Evolutionary conservation across 169 alveolate species (phyloP), one percentile per base, ranked within the genome.

Genomic region (Cryptosporidium xiaoi): DNA sequence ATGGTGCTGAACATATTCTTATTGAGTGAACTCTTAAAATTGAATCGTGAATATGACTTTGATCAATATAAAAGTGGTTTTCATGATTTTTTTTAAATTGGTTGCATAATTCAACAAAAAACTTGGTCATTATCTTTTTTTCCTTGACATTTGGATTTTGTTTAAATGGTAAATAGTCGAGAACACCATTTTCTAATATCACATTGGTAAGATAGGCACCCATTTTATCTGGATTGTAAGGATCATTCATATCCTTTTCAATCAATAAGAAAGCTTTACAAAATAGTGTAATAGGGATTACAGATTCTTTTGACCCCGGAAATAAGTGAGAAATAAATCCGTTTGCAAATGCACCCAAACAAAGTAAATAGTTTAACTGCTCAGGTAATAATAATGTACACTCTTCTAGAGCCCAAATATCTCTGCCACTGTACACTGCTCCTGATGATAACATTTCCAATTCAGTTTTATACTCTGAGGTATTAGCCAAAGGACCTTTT

Each of bases 361-460:
- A 77, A 20, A 77, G 60, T 40, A 60, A 77, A 60, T 77, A 60
- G 34, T 77, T 77, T 6, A 77, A 40, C 33, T 77, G 65, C 6
- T 46, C 58, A 46, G 24, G 46, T 27, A 71, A 20, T 56, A 77
- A 8, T 24, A 31, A 20, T 13, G 65, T 60, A 40, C 87, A 77
- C 46, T 77, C 87, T 60, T 77, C 87, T 3, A 77, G 40, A 40
- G 71, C 71, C 87, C 87, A 77, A 34, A 77, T 56, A 44, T 77
- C 87, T 44, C 51, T 56, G 40, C 46, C 69, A 33, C 58, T 13
- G 46, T 44, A 27, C 15, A 44, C 51, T 18, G 36, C 36, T 7
- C 65, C 71, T 20, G 71, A 77, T 3, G 71, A 16, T 40, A 77
- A 69, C 34, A 31, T 12, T 18, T 69, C 83, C 6, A 69, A 31